Evolutionary conservation across 495 filamentous ascomycete species (phyloP), one percentile per base, ranked within the genome.

Genomic region (Terfezia claveryi): DNA sequence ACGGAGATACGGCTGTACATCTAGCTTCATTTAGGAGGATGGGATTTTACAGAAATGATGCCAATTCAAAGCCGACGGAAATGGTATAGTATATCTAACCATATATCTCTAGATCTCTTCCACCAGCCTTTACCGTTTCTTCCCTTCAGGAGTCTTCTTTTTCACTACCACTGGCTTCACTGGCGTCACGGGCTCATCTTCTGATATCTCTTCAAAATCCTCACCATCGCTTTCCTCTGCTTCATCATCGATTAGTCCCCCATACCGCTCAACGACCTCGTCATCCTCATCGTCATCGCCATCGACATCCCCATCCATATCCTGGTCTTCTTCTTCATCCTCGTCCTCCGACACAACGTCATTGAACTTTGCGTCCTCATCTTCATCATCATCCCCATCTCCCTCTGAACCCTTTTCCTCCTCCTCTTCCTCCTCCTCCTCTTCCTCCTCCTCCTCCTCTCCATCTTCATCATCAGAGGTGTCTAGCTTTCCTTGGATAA

Each of bases 371-470:
- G 68, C 66, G 50, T 70, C 65, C 0, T 72, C 70, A 23, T 72
- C 70, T 23, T 70, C 68, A 36, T 73, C 72, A 16, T 72, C 72
- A 0, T 68, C 57, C 1, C 67, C 65, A 37, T 71, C 70, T 5
- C 63, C 63, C 46, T 62, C 70, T 10, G 68, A 68, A 17, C 67
- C 60, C 50, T 69, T 63, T 38, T 64, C 3, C 38, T 59, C 61
- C 37, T 57, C 64, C 7, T 67, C 67, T 20, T 20, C n/a, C n/a
- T n/a, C n/a, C n/a, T n/a, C n/a, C n/a, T n/a, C n/a, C 16, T 63
- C 65, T 38, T 68, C 62, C 54, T 71, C 71, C 56, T 71, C 70
- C 41, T 71, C 69, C 36, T 72, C 70, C 38, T 69, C 68, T 52
- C 68, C 67, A 53, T 65, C 51, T 61, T 61, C 52, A 61, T 66